These are phyloP conservation scores for Parachaetomium inaequale DNA, from an alignment of 495 filamentous ascomycete species.

Conservation along the genomic window DNA sequence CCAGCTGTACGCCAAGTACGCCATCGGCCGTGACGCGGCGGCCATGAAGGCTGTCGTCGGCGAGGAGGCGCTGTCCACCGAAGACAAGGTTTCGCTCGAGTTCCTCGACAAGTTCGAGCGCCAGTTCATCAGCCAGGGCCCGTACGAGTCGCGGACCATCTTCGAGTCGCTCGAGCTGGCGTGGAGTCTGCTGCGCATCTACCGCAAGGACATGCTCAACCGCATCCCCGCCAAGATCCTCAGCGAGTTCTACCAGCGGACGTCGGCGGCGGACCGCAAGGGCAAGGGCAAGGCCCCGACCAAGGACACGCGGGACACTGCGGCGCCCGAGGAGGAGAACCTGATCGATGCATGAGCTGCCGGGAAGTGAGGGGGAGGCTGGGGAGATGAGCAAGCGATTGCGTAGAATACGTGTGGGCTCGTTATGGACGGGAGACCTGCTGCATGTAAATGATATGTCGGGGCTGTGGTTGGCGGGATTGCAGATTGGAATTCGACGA, in stretches of 20 bases:
- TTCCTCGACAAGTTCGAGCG: constrained; percentile 98
- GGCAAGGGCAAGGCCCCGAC: constrained; percentile 55
- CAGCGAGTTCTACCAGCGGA: constrained; percentile 85
- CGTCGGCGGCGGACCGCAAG: constrained; percentile 45
- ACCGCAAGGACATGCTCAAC: constrained; percentile 95
- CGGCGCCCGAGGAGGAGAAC: constrained; percentile 55
- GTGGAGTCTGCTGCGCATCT: constrained; percentile 93
- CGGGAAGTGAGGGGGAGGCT: not conserved
- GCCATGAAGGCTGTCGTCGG: constrained; percentile 99
- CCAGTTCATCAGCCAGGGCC: constrained; percentile 83
- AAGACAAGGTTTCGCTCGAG: constrained; percentile 96
- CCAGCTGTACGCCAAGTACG: constrained; percentile 99
- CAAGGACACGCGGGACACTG: constrained; percentile 58
- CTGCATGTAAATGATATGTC: constrained; percentile 7
- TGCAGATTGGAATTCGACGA: constrained; percentile 12
- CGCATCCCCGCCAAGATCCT: constrained; percentile 92
- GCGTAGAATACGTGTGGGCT: not conserved
- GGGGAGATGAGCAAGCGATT: not conserved
- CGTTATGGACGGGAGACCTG: not conserved
- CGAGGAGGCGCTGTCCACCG: constrained; percentile 89
- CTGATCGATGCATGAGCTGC: constrained; percentile 64
- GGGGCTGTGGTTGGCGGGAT: constrained; percentile 4
- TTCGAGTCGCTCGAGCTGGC: constrained; percentile 91
- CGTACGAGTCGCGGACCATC: constrained; percentile 88
- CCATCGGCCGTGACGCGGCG: constrained; percentile 95